Evolutionary conservation across 495 filamentous ascomycete species (phyloP).

Genomic region (Aspergillus asperescens): DNA sequence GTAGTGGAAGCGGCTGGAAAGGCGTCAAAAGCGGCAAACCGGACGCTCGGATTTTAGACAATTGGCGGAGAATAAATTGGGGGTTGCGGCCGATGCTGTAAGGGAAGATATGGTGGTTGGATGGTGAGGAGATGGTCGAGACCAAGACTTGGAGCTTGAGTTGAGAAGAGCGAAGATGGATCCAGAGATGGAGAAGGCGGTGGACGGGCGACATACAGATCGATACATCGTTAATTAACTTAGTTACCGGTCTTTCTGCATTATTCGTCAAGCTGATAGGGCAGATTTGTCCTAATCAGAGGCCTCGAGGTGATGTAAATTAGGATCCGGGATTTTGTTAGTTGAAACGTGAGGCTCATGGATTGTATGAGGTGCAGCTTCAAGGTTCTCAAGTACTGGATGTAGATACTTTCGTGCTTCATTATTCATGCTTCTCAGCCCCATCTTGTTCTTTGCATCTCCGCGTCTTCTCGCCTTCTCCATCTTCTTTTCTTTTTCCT

Average conservation of each 20-base stretch:
- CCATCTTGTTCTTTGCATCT: not conserved
- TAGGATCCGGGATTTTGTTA: not conserved
- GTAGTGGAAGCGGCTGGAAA: not conserved
- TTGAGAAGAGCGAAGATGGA: not conserved
- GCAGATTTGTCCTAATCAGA: not conserved
- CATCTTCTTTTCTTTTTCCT: slow-evolving; percentile 7
- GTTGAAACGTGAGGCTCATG: not conserved
- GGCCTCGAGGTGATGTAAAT: no score
- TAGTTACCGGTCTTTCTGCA: not conserved
- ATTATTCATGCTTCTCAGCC: not conserved
- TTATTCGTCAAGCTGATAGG: not conserved
- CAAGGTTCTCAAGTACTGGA: no score
- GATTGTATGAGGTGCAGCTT: not conserved
- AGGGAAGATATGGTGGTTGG: not conserved
- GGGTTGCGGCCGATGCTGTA: not conserved
- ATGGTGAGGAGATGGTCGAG: not conserved
- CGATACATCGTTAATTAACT: not conserved
- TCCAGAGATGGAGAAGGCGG: not conserved
- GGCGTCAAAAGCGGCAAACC: slow-evolving; percentile 21
- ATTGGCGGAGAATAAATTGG: not conserved
- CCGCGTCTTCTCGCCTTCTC: slow-evolving; percentile 8
- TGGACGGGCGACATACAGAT: not conserved
- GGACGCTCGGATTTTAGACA: slow-evolving; percentile 3
- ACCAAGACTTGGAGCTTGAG: not conserved
- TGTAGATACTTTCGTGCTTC: not conserved